These are phyloP conservation scores for Phylloporus sp. DNA, from an alignment of 768 basidiomycete genomes.

Conservation along the genomic window DNA sequence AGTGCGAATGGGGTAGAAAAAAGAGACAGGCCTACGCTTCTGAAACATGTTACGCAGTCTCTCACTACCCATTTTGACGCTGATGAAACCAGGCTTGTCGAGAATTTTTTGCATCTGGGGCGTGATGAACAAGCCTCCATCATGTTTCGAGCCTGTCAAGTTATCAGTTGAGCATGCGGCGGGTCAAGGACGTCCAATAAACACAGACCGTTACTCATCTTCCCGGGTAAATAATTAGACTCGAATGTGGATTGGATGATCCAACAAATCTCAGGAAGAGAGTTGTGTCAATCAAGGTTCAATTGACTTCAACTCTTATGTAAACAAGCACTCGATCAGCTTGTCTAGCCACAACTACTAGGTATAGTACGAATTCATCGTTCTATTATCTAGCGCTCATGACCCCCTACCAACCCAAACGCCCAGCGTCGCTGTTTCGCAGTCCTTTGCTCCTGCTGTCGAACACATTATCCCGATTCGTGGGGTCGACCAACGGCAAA, in stretches of 20 bases:
- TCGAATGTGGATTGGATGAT: background rate
- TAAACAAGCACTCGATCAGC: too few species aligned
- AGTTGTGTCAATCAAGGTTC: background rate
- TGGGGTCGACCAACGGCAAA: too few species aligned
- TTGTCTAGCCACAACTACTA: too few species aligned
- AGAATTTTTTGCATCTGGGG: slow-evolving; percentile 28
- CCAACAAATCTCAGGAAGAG: background rate
- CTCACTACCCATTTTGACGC: slow-evolving; percentile 22
- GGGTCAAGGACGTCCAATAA: background rate
- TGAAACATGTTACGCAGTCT: slow-evolving; percentile 30
- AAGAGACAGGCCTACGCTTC: slow-evolving; percentile 15
- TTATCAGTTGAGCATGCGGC: background rate
- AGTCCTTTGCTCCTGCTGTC: too few species aligned
- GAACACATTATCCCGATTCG: too few species aligned
- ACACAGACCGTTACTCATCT: slow-evolving; percentile 15
- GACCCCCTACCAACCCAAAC: too few species aligned
- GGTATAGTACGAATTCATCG: too few species aligned
- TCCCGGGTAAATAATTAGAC: background rate
- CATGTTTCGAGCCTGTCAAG: slow-evolving; percentile 6
- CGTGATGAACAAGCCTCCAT: slow-evolving; percentile 25
- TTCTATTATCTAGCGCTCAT: too few species aligned
- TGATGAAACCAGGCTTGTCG: slow-evolving; percentile 24
- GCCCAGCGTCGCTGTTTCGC: too few species aligned
- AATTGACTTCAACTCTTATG: too few species aligned
- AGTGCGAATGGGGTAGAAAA: background rate